phyloP scores from a whole-genome alignment of 2,329 filamentous ascomycete genomes.

The Colletotrichum costaricense region DNA sequence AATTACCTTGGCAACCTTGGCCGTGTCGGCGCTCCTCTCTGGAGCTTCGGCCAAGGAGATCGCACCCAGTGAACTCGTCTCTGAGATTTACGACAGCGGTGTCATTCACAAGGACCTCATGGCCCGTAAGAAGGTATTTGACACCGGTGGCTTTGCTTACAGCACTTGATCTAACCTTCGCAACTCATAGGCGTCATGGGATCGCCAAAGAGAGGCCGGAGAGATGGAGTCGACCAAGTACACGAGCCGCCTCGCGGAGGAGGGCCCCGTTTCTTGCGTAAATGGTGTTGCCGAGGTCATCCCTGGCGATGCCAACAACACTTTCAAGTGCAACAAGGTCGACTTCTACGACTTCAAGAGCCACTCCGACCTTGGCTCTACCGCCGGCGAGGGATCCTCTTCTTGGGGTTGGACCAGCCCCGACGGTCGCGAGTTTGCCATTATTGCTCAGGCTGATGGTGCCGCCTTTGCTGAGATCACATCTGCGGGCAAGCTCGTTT shows the following conservation, averaged over 20 bases:
- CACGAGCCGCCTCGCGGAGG: constrained; percentile 27
- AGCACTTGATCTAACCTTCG: neutral
- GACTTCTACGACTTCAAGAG: constrained; percentile 63
- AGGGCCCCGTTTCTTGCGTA: constrained; percentile 34
- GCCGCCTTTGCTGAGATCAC: constrained; percentile 57
- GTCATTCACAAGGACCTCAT: constrained; percentile 38
- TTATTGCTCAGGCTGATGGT: constrained; percentile 48
- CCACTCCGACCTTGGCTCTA: constrained; percentile 61
- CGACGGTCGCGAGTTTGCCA: constrained; percentile 45
- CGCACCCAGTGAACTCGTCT: constrained; percentile 35
- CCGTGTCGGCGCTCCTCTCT: constrained; percentile 30
- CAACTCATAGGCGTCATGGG: constrained; percentile 24
- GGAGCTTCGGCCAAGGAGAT: constrained; percentile 37
- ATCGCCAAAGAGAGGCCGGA: constrained; percentile 30
- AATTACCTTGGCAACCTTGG: constrained; percentile 27
- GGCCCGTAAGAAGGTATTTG: constrained; percentile 36
- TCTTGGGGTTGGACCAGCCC: constrained; percentile 56
- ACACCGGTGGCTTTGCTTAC: too few species aligned
- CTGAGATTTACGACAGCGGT: constrained; percentile 37
- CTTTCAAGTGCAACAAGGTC: constrained; percentile 37
- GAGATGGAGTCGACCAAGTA: constrained; percentile 34
- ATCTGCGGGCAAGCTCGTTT: constrained; percentile 52
- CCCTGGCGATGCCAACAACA: constrained; percentile 35
- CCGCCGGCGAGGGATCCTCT: constrained; percentile 41
- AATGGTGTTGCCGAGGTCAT: constrained; percentile 35